phyloP scores from a whole-genome alignment of 805 yeast genomes.

The Ogataea ganodermae region DNA sequence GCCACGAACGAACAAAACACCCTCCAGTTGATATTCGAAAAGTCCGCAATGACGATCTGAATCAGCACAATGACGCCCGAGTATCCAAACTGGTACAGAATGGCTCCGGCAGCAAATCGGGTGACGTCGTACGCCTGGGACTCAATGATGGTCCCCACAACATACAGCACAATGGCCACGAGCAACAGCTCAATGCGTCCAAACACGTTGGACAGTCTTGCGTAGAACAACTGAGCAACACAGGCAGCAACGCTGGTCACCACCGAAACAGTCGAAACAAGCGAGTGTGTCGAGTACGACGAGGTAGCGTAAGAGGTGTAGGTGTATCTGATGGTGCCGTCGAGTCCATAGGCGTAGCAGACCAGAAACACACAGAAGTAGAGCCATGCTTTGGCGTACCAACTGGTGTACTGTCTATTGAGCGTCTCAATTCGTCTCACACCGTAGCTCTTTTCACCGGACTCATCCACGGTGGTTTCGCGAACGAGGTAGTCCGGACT shows the following conservation, averaged over 20 bases:
- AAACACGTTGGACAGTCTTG: constrained; percentile 64
- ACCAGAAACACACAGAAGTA: constrained; percentile 53
- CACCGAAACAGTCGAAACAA: constrained; percentile 59
- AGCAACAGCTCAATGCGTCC: constrained; percentile 60
- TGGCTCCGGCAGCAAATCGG: constrained; percentile 65
- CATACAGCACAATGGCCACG: constrained; percentile 54
- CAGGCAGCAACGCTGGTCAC: constrained; percentile 63
- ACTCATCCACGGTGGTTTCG: background rate
- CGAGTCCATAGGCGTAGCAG: constrained; percentile 62
- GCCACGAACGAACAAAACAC: constrained; percentile 64
- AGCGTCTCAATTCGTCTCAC: constrained; percentile 58
- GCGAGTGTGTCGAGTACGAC: constrained; percentile 54
- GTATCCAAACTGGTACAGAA: constrained; percentile 56
- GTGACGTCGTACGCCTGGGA: constrained; percentile 60
- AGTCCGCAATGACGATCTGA: constrained; percentile 62
- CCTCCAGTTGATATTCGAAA: constrained; percentile 72
- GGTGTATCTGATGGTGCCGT: constrained; percentile 48
- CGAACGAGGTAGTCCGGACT: background rate
- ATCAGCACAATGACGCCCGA: constrained; percentile 62
- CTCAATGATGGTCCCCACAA: constrained; percentile 63
- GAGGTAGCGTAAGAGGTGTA: constrained; percentile 59
- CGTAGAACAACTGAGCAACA: constrained; percentile 64
- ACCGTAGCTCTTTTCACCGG: constrained; percentile 44
- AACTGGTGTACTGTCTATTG: constrained; percentile 46
- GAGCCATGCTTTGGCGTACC: constrained; percentile 38